Evolutionary conservation across 192 early-diverging fungal species (phyloP).

Genomic region (Polychytrium aggregatum): DNA sequence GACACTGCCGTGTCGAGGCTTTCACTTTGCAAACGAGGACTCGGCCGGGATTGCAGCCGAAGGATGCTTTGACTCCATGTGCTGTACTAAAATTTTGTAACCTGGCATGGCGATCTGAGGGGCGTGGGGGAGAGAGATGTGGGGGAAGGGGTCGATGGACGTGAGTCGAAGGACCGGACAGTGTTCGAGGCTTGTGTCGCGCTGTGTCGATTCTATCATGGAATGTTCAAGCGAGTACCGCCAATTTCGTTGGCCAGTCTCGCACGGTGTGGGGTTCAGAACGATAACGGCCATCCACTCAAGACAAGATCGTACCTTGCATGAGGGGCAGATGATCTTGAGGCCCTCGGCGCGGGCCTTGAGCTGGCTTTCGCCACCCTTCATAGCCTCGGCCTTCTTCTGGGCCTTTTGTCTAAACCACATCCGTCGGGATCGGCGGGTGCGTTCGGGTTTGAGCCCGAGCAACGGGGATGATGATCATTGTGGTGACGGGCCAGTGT

Average conservation of each 20-base stretch:
- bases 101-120: constrained; percentile 13
- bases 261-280: no score
- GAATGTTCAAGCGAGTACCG: constrained; percentile 1
- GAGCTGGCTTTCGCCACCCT: constrained; percentile 12
- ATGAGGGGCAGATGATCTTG: constrained; percentile 12
- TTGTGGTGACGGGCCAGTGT: neutral
- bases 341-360: constrained; percentile 15
- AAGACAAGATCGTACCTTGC: constrained; percentile 8
- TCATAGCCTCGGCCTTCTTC: constrained; percentile 3
- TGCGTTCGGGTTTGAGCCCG: neutral
- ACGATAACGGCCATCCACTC: no score
- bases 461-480: neutral
- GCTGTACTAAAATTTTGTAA: constrained; percentile 18
- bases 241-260: no score
- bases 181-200: no score
- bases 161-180: no score
- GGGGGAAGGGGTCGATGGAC: neutral
- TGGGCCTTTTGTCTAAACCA: constrained; percentile 6
- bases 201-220: neutral
- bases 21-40: constrained; percentile 5
- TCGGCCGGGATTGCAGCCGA: constrained; percentile 9
- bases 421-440: neutral
- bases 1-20: no score
- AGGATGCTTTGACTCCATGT: constrained; percentile 21
- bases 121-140: neutral